Percentiles rank a stretch among this genome's conserved stretches.
Evolutionary conservation across 805 yeast genomes (phyloP).

Genomic region (Yarrowia sp.): DNA sequence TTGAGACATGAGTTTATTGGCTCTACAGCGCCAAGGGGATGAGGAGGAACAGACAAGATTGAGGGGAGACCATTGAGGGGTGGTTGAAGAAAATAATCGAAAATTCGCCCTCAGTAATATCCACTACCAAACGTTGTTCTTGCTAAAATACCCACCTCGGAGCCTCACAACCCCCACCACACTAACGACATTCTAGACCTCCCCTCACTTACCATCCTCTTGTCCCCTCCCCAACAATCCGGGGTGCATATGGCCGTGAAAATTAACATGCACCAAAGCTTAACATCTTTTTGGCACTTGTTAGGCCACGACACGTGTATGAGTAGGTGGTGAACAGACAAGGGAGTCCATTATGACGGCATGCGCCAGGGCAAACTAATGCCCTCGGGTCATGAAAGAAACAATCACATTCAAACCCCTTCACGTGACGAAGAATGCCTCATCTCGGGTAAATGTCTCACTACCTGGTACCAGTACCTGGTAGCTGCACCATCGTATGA

Average conservation of each 20-base stretch:
- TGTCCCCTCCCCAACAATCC: constrained; percentile 19
- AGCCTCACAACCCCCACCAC: not conserved
- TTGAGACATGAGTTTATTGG: constrained; percentile 17
- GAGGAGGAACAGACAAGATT: not conserved
- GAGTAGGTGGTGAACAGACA: not conserved
- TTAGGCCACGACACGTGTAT: constrained; percentile 10
- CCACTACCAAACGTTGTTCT: not conserved
- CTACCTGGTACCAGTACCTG: too few relatives aligned
- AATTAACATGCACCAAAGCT: constrained; percentile 10
- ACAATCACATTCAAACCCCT: not conserved
- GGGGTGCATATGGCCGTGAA: constrained; percentile 23
- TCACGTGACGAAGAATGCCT: not conserved
- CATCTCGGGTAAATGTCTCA: constrained; percentile 6
- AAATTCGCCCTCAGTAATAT: not conserved
- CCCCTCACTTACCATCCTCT: not conserved
- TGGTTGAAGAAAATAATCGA: not conserved
- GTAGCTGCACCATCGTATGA: constrained; percentile 8
- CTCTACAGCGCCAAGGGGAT: not conserved
- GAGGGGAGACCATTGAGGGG: not conserved
- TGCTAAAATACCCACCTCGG: not conserved
- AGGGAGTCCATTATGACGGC: not conserved
- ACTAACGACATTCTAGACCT: not conserved
- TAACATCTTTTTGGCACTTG: not conserved
- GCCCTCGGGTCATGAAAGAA: not conserved
- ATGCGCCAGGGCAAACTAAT: not conserved